Conservation (phyloP, 129 eudicot species). For the Chrysanthemum makinoi region DNA sequence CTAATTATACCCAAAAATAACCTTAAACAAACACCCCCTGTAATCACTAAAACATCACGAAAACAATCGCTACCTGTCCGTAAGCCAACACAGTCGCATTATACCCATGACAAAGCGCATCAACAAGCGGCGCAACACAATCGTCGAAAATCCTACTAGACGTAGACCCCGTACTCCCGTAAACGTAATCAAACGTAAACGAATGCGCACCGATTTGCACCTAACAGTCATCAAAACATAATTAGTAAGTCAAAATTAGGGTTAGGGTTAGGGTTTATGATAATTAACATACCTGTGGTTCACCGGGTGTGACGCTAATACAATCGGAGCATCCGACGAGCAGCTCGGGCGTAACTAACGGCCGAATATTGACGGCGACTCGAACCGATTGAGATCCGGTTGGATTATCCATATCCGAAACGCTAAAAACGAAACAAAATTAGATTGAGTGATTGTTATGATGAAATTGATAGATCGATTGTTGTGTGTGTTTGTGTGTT, state of each 20-base stretch:
- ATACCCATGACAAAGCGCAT: conserved; percentile 76
- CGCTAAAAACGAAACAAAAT: conserved; percentile 18
- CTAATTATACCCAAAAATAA: too few species aligned
- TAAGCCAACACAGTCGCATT: conserved; percentile 93
- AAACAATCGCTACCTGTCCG: conserved; percentile 59
- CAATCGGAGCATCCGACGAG: conserved; percentile 79
- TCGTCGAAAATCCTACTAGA: conserved; percentile 61
- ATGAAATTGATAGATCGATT: background rate
- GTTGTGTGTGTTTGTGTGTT: background rate
- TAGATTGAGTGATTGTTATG: background rate
- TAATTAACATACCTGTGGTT: conserved; percentile 60
- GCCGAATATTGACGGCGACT: conserved; percentile 87
- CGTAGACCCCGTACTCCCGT: conserved; percentile 46
- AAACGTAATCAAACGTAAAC: conserved; percentile 82
- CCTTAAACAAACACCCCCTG: too few species aligned
- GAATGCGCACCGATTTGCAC: conserved; percentile 90
- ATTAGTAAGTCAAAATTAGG: conserved; percentile 3
- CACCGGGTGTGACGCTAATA: conserved; percentile 59
- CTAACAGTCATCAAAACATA: conserved; percentile 30
- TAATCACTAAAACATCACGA: background rate
- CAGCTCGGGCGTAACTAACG: conserved; percentile 83
- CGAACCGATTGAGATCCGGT: conserved; percentile 62
- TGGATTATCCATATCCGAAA: conserved; percentile 45
- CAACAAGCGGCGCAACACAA: conserved; percentile 81
- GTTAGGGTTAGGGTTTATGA: background rate